Conservation (phyloP, 441 rosid genomes). For the Croton setiger region DNA sequence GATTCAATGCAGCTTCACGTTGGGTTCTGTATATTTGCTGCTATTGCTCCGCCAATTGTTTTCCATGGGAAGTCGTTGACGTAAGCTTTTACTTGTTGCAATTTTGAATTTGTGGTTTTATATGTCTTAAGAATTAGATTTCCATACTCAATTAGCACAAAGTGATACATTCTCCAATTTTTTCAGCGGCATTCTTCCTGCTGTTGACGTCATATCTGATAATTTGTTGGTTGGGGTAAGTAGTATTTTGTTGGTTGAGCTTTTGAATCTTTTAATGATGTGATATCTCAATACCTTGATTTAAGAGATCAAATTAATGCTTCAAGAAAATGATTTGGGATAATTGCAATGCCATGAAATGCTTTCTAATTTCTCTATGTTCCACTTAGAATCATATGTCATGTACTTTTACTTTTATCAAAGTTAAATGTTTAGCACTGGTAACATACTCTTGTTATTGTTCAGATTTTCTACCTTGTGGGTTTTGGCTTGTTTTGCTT, state of each 20-base stretch:
- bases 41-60: constrained; percentile 92
- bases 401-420: not conserved
- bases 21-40: constrained; percentile 86
- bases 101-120: not conserved
- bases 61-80: constrained; percentile 89
- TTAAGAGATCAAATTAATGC: not conserved
- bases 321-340: not conserved
- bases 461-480: constrained; percentile 84
- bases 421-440: not conserved
- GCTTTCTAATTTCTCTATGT: not conserved
- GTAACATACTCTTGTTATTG: constrained; percentile 7
- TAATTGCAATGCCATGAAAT: not conserved
- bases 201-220: constrained; percentile 67
- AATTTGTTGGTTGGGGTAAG: constrained; percentile 77
- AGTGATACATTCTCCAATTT: constrained; percentile 7
- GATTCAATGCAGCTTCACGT: constrained; percentile 61
- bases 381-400: not conserved
- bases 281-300: not conserved
- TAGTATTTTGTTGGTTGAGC: not conserved
- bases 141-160: not conserved
- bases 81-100: constrained; percentile 46
- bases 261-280: too few relatives aligned
- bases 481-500: constrained; percentile 85
- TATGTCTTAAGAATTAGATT: not conserved
- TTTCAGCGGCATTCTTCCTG: constrained; percentile 88